Percentiles rank a stretch among this genome's conserved stretches.
Conservation (phyloP, 345 rosid species). For the Salix brachista region DNA sequence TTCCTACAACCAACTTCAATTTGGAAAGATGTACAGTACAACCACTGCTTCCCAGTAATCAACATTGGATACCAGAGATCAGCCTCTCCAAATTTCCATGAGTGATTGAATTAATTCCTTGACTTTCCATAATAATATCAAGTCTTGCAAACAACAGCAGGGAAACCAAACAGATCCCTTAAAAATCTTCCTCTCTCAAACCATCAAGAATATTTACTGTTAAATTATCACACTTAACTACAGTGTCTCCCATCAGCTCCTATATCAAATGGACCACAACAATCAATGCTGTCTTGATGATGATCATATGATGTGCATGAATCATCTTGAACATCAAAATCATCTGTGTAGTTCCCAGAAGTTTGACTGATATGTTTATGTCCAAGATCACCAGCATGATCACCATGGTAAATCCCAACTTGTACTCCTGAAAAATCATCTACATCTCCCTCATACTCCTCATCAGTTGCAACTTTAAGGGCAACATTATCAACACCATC, state of each 20-base stretch:
- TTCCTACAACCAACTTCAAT: neutral
- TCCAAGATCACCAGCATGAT: neutral
- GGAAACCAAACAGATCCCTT: neutral
- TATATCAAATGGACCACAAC: slow-evolving; percentile 6
- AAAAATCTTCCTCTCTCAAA: neutral
- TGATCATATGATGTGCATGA: slow-evolving; percentile 36
- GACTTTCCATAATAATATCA: neutral
- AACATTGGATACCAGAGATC: neutral
- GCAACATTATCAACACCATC: slow-evolving; percentile 1
- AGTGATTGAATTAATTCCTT: neutral
- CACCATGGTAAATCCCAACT: slow-evolving; percentile 1
- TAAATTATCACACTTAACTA: slow-evolving; percentile 15
- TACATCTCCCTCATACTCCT: slow-evolving; percentile 33
- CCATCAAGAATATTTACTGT: neutral
- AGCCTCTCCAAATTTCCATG: neutral
- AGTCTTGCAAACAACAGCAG: neutral
- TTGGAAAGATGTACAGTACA: slow-evolving; percentile 1
- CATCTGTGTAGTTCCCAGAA: slow-evolving; percentile 7
- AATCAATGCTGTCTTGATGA: slow-evolving; percentile 18
- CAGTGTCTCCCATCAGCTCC: slow-evolving; percentile 13
- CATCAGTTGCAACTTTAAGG: slow-evolving; percentile 20
- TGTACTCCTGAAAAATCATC: slow-evolving; percentile 22
- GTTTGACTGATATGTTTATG: slow-evolving; percentile 13
- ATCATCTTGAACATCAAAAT: slow-evolving; percentile 30
- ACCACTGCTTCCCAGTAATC: neutral